Percentiles rank a stretch among this genome's conserved stretches.
Conservation (phyloP, 805 yeast genomes). For the Teunomyces gatunensis region DNA sequence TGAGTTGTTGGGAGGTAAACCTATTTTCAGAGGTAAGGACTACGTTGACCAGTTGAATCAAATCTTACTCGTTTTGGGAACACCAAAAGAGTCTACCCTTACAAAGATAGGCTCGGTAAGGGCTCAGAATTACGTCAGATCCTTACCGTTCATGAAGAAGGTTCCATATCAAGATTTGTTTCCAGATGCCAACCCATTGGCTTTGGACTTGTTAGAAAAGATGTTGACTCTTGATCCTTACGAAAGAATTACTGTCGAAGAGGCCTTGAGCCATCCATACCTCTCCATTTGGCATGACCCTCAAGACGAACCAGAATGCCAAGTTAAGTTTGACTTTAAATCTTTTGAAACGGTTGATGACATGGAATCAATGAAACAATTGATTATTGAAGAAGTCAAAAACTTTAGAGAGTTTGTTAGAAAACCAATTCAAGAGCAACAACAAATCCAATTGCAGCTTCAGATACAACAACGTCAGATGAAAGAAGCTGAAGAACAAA, state of each 20-base stretch:
- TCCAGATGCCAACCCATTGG: constrained; percentile 85
- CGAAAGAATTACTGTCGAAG: constrained; percentile 79
- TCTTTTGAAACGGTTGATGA: constrained; percentile 84
- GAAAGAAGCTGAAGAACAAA: constrained; percentile 19
- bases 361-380: constrained; percentile 65
- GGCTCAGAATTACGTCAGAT: constrained; percentile 88
- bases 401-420: constrained; percentile 79
- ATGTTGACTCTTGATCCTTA: constrained; percentile 88
- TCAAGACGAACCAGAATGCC: constrained; percentile 83
- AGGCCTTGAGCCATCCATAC: constrained; percentile 88
- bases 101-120: constrained; percentile 68
- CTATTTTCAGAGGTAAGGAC: constrained; percentile 92
- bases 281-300: constrained; percentile 81
- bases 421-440: constrained; percentile 61
- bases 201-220: constrained; percentile 64
- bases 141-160: constrained; percentile 78
- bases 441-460: constrained; percentile 36
- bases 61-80: constrained; percentile 84
- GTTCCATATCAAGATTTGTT: constrained; percentile 69
- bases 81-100: constrained; percentile 62
- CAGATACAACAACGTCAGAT: constrained; percentile 30
- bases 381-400: constrained; percentile 78
- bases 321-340: constrained; percentile 74
- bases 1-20: constrained; percentile 85
- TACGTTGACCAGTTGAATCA: constrained; percentile 93